Evolutionary conservation across 2,329 filamentous ascomycete genomes (phyloP), one percentile per base, ranked within the genome.

Genomic region (Aspergillus terreus): DNA sequence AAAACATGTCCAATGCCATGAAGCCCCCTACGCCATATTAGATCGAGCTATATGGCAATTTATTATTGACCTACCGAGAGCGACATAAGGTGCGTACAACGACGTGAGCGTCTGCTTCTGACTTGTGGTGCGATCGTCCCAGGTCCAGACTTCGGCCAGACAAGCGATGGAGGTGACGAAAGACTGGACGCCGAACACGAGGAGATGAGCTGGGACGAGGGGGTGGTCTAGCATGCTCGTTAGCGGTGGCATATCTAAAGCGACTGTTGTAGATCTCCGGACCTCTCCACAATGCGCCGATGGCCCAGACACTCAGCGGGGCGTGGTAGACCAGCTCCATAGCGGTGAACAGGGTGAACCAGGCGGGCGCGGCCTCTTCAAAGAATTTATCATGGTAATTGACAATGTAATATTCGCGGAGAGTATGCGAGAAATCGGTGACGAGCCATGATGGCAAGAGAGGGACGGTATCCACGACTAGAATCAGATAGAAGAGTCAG

Each of bases 331-430:
- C 51, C 2, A 81, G 62, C 63, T 88, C 85, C 62, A 86, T 77
- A 64, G 76, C 78, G 23, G 78, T 75, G 62, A 82, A 84, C 12
- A 73, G 57, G 10, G 69, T 71, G 63, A 87, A 87, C 78, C 82
- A 88, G 4, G 74, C 65, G 36, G 83, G 83, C 2, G 57, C 48
- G 11, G 82, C 76, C 6, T 71, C 62, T 32, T 77, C 73, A 70
- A 87, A 86, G 73, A 86, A 85, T 48, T 78, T 80, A 62, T 88
- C 85, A 12, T 77, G 74, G 65, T 85, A 86, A 1, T 77, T 85
- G 1, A 71, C 63, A 53, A 85, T 73, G 67, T 87, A 86, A 68
- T 73, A 86, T 2, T 69, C 61, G 52, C 81, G 79, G 2, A 87
- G 54, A 0, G 66, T 54, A 40, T 65, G 64, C 60, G 84, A 77